phyloP scores from a whole-genome alignment of 2,329 filamentous ascomycete species.

The Phialemoniopsis sp. region DNA sequence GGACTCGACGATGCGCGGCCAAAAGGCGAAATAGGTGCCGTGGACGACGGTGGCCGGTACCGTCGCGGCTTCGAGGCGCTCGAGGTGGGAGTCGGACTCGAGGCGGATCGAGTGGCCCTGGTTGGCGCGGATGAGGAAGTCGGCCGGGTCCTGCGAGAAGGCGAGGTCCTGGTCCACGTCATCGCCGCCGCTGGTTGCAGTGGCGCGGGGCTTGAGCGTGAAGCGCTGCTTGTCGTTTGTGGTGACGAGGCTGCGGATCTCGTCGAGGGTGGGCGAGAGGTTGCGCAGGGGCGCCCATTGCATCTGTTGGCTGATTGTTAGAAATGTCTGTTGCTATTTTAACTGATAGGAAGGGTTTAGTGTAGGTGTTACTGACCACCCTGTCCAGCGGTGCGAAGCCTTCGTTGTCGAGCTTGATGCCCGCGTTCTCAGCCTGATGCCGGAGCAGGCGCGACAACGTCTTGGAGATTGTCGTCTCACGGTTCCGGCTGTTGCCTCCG shows the following conservation, averaged over 20 bases:
- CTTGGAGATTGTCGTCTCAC: constrained; percentile 47
- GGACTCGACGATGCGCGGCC: constrained; percentile 66
- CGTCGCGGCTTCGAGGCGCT: constrained; percentile 59
- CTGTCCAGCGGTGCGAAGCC: constrained; percentile 55
- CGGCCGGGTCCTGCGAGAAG: constrained; percentile 41
- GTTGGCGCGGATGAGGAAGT: constrained; percentile 89
- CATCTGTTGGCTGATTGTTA: constrained; percentile 29
- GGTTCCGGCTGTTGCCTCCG: constrained; percentile 23
- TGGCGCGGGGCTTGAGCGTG: constrained; percentile 56
- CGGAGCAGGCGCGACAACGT: constrained; percentile 50
- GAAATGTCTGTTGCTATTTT: neutral
- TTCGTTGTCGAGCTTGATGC: constrained; percentile 52
- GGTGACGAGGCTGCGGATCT: constrained; percentile 65
- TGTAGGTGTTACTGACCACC: constrained; percentile 61
- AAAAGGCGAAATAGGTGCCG: constrained; percentile 82
- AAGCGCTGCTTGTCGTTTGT: constrained; percentile 91
- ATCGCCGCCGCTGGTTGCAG: neutral
- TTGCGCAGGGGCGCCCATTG: constrained; percentile 57
- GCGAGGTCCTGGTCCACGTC: constrained; percentile 12
- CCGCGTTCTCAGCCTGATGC: constrained; percentile 53
- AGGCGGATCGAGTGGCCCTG: constrained; percentile 86
- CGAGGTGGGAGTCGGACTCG: constrained; percentile 67
- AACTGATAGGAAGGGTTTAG: too few species aligned
- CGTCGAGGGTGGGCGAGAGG: constrained; percentile 69
- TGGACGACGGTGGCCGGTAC: constrained; percentile 72